phyloP scores from a whole-genome alignment of 306 rosid genomes.

The Cicer arietinum region DNA sequence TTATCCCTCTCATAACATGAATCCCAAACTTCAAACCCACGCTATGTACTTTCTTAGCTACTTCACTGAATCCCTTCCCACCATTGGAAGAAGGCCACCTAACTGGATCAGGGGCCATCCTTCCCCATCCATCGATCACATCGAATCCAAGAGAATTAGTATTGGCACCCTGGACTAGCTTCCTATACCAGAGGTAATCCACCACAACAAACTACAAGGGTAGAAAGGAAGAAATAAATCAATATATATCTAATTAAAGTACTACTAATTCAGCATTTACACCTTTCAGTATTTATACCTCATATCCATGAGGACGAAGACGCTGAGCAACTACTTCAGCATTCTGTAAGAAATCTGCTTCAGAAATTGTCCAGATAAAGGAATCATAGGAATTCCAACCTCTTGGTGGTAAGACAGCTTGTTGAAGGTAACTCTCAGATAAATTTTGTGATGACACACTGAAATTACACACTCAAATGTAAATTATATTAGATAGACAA shows the following conservation, averaged over 20 bases:
- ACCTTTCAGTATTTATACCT: slow-evolving; percentile 57
- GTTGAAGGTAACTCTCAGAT: slow-evolving; percentile 40
- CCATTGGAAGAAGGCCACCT: slow-evolving; percentile 93
- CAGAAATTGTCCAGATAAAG: slow-evolving; percentile 88
- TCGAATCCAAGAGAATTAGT: slow-evolving; percentile 86
- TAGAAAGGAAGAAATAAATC: slow-evolving; percentile 36
- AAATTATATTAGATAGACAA: slow-evolving; percentile 7
- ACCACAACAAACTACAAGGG: slow-evolving; percentile 83
- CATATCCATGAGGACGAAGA: slow-evolving; percentile 69
- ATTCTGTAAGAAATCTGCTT: slow-evolving; percentile 69
- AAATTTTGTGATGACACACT: slow-evolving; percentile 62
- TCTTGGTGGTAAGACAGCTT: slow-evolving; percentile 80
- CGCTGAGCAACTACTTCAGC: slow-evolving; percentile 63
- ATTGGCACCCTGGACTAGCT: slow-evolving; percentile 74
- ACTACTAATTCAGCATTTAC: neutral
- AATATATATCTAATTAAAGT: slow-evolving; percentile 30
- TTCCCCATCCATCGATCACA: slow-evolving; percentile 93
- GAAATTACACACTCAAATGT: slow-evolving; percentile 43
- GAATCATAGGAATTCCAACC: slow-evolving; percentile 99
- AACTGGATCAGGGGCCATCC: slow-evolving; percentile 81
- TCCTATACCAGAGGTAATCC: slow-evolving; percentile 98
- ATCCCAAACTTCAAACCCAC: slow-evolving; percentile 94
- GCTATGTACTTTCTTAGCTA: slow-evolving; percentile 77
- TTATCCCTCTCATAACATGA: slow-evolving; percentile 98
- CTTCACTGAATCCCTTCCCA: slow-evolving; percentile 73